A percentile compares a stretch with the other conserved stretches of the same genome.
Evolutionary conservation across 2,329 filamentous ascomycete genomes (phyloP).

Genomic region (Beauveria medogensis): DNA sequence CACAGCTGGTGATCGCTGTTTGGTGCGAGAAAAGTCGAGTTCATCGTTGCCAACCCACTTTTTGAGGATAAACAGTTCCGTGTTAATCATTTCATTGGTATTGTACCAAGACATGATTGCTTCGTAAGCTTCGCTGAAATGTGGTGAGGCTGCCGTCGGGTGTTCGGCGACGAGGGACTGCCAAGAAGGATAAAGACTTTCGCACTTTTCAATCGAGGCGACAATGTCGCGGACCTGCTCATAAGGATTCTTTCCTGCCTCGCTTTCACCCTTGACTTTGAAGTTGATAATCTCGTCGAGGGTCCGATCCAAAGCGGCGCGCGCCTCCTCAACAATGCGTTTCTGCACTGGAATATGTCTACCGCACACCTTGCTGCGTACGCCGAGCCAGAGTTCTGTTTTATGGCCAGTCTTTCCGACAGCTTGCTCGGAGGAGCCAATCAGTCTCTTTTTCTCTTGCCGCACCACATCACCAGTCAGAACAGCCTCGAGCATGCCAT

Average conservation of each 20-base stretch:
- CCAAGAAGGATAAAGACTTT: conserved; percentile 76
- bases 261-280: conserved; percentile 85
- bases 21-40: conserved; percentile 77
- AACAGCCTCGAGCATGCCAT: conserved; percentile 93
- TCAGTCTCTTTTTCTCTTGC: conserved; percentile 94
- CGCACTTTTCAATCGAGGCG: conserved; percentile 80
- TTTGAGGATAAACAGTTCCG: conserved; percentile 81
- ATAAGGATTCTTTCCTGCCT: conserved; percentile 78
- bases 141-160: conserved; percentile 64
- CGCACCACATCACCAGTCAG: conserved; percentile 93
- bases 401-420: conserved; percentile 59
- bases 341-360: conserved; percentile 76
- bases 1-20: conserved; percentile 53
- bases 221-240: conserved; percentile 89
- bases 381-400: conserved; percentile 78
- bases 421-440: conserved; percentile 60
- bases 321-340: conserved; percentile 79
- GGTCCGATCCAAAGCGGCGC: conserved; percentile 60
- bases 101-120: conserved; percentile 95
- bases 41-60: conserved; percentile 97
- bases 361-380: conserved; percentile 76
- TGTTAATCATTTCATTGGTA: conserved; percentile 92
- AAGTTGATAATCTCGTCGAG: conserved; percentile 90
- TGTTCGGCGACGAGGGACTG: conserved; percentile 66
- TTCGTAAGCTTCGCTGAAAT: conserved; percentile 76